These are phyloP conservation scores for Tremella fuciformis DNA, from an alignment of 768 basidiomycete species.

Conservation along the genomic window DNA sequence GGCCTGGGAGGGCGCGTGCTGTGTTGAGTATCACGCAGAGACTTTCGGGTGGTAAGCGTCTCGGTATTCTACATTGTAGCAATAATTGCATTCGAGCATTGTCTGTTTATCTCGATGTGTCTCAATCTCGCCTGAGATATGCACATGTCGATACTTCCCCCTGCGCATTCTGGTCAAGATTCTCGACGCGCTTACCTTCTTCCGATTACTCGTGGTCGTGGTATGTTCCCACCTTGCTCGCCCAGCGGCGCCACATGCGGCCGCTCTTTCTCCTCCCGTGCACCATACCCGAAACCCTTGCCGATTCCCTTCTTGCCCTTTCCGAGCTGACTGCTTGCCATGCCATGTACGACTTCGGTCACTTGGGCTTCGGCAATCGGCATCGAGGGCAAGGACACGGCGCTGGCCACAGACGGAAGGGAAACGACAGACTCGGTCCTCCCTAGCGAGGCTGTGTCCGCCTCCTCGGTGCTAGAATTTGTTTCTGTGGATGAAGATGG, in stretches of 20 bases:
- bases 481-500: not conserved
- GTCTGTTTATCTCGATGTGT: too few relatives aligned
- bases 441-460: not conserved
- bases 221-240: not conserved
- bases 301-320: constrained; percentile 1
- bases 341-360: not conserved
- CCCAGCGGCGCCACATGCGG: not conserved
- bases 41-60: constrained; percentile 15
- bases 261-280: not conserved
- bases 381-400: not conserved
- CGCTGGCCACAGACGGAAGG: not conserved
- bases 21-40: constrained; percentile 11
- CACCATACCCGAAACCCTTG: not conserved
- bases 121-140: too few relatives aligned
- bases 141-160: too few relatives aligned
- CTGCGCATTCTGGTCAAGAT: too few relatives aligned
- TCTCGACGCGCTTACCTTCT: not conserved
- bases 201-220: not conserved
- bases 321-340: not conserved
- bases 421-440: not conserved
- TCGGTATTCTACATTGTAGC: too few relatives aligned
- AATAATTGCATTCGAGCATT: too few relatives aligned
- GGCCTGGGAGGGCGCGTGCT: constrained; percentile 5
- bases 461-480: not conserved
- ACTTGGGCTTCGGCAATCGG: too few relatives aligned